phyloP scores from a whole-genome alignment of 2,329 filamentous ascomycete genomes.

The Scorias spongiosa region DNA sequence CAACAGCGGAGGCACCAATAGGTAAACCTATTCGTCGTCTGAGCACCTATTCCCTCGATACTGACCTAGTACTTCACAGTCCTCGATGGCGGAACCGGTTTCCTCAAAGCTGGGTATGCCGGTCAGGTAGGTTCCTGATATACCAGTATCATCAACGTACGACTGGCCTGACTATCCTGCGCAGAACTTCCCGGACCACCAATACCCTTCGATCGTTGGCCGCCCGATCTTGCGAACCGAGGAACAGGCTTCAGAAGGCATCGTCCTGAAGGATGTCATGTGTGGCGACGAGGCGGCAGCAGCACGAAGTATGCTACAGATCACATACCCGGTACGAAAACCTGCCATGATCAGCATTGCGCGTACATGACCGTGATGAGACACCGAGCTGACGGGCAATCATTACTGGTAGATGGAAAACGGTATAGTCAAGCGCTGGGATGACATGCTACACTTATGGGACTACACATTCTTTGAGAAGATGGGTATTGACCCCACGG shows the following conservation, averaged over 20 bases:
- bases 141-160: background rate
- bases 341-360: background rate
- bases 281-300: constrained; percentile 96
- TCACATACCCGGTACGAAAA: constrained; percentile 71
- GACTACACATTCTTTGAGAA: constrained; percentile 98
- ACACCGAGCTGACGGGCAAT: background rate
- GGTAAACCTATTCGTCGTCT: constrained; percentile 19
- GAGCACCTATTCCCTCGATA: background rate
- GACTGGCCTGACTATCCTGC: background rate
- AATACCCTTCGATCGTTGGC: constrained; percentile 96
- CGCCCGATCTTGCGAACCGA: constrained; percentile 94
- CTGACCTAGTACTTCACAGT: constrained; percentile 39
- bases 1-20: constrained; percentile 35
- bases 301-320: constrained; percentile 92
- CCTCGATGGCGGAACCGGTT: constrained; percentile 98
- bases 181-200: constrained; percentile 96
- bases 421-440: constrained; percentile 98
- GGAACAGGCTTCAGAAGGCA: constrained; percentile 51
- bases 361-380: background rate
- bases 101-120: constrained; percentile 98
- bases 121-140: constrained; percentile 46
- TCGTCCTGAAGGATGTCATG: constrained; percentile 94
- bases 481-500: constrained; percentile 78
- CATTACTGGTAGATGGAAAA: constrained; percentile 70
- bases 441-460: constrained; percentile 99